A percentile compares a stretch with the other conserved stretches of the same genome.
These are phyloP conservation scores for Platanthera zijinensis DNA, from an alignment of 106 monocot genomes.

Conservation along the genomic window DNA sequence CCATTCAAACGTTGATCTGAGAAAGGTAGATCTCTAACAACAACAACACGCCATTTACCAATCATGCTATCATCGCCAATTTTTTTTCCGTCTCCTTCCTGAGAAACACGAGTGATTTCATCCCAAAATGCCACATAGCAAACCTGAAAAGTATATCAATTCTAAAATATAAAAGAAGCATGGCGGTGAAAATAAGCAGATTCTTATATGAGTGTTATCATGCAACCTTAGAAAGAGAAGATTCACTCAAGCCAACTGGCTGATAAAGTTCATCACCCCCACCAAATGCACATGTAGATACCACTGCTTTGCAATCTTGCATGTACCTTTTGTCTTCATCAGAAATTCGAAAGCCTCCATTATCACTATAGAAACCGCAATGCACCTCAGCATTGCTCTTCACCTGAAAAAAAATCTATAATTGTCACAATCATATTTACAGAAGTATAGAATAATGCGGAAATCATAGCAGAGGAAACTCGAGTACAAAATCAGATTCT, in stretches of 20 bases:
- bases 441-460: neutral
- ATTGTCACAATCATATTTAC: neutral
- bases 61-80: slow-evolving; percentile 54
- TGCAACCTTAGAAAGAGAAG: slow-evolving; percentile 58
- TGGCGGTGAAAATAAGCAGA: neutral
- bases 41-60: slow-evolving; percentile 85
- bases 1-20: slow-evolving; percentile 96
- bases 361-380: slow-evolving; percentile 91
- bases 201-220: neutral
- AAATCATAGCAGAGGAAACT: neutral
- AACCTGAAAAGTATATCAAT: slow-evolving; percentile 38
- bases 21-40: slow-evolving; percentile 86
- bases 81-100: slow-evolving; percentile 56
- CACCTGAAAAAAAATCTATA: slow-evolving; percentile 38
- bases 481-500: neutral
- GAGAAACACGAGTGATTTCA: slow-evolving; percentile 71
- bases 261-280: slow-evolving; percentile 95
- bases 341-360: slow-evolving; percentile 72
- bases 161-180: neutral
- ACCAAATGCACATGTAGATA: slow-evolving; percentile 95
- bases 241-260: slow-evolving; percentile 90
- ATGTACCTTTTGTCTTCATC: slow-evolving; percentile 72
- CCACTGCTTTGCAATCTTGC: slow-evolving; percentile 70
- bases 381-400: slow-evolving; percentile 57
- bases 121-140: slow-evolving; percentile 99